Percentiles rank a stretch among this genome's conserved stretches.
phyloP scores from a whole-genome alignment of 179 eudicot species.

The Spinacia oleracea region DNA sequence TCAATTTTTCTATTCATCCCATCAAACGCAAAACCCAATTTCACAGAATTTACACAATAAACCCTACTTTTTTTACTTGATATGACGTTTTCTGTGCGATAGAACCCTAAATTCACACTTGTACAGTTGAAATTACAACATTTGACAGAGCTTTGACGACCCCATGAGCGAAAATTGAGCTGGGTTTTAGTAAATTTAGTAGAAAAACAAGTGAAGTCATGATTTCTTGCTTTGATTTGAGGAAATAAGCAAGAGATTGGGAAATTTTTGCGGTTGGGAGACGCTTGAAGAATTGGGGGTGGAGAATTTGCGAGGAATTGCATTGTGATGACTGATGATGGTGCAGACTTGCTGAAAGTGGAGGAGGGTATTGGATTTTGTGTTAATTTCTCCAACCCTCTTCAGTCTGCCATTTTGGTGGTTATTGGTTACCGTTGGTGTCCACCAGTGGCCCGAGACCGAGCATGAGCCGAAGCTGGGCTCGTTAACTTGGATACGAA shows the following conservation, averaged over 20 bases:
- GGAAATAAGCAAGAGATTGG: neutral
- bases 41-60: constrained; percentile 1
- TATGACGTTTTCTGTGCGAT: neutral
- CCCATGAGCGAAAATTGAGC: constrained; percentile 15
- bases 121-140: constrained; percentile 9
- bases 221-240: neutral
- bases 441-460: neutral
- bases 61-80: neutral
- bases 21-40: constrained; percentile 18
- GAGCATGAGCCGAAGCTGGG: no score
- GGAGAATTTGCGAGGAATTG: constrained; percentile 16
- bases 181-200: constrained; percentile 11
- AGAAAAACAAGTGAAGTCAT: constrained; percentile 12
- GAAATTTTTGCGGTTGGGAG: constrained; percentile 13
- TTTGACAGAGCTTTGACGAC: constrained; percentile 14
- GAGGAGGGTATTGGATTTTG: neutral
- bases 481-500: no score
- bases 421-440: neutral
- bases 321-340: constrained; percentile 10
- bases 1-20: constrained; percentile 5
- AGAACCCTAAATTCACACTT: constrained; percentile 27
- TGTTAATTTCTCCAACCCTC: neutral
- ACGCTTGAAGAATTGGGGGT: constrained; percentile 9
- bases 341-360: neutral
- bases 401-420: no score